A percentile compares a stretch with the other conserved stretches of the same genome.
Evolutionary conservation across 176 grass and related monocot species (phyloP).

Genomic region (Oryza coarctata): DNA sequence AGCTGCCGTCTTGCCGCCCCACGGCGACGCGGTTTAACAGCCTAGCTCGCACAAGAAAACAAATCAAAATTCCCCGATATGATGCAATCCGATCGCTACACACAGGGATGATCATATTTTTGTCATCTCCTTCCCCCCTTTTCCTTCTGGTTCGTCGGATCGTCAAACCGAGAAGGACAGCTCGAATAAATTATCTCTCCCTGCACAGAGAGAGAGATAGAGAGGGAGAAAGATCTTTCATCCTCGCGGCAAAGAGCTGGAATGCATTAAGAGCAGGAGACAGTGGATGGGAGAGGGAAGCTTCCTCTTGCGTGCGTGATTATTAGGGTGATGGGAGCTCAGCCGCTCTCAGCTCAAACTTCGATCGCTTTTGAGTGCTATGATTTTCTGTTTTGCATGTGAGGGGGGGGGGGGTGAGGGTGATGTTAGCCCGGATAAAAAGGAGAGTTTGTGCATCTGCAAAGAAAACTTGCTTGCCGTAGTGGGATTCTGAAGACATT

Average conservation of each 20-base stretch:
- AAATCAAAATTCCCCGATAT: not conserved
- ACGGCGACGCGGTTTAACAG: conserved; percentile 50
- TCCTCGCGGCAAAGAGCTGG: conserved; percentile 50
- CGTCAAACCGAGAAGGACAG: conserved; percentile 53
- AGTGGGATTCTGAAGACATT: conserved; percentile 39
- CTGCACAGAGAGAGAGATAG: not conserved
- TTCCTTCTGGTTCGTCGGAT: conserved; percentile 7
- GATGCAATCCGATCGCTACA: conserved; percentile 30
- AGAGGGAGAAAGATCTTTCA: conserved; percentile 27
- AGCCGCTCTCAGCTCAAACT: not conserved
- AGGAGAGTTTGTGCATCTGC: conserved; percentile 20
- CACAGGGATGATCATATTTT: not conserved
- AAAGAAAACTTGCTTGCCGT: not conserved
- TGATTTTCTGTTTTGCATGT: conserved; percentile 23
- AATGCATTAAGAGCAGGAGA: conserved; percentile 43
- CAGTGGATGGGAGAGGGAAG: conserved; percentile 42
- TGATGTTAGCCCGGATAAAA: conserved; percentile 12
- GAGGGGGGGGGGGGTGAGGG: not conserved
- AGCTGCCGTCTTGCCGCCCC: conserved; percentile 40
- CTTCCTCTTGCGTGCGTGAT: conserved; percentile 31
- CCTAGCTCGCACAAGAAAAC: conserved; percentile 43
- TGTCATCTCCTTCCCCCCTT: not conserved
- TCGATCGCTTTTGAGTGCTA: not conserved
- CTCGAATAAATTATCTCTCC: conserved; percentile 13
- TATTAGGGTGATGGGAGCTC: not conserved